Evolutionary conservation across 495 filamentous ascomycete genomes (phyloP).

Genomic region (Hypoxylon rickii): DNA sequence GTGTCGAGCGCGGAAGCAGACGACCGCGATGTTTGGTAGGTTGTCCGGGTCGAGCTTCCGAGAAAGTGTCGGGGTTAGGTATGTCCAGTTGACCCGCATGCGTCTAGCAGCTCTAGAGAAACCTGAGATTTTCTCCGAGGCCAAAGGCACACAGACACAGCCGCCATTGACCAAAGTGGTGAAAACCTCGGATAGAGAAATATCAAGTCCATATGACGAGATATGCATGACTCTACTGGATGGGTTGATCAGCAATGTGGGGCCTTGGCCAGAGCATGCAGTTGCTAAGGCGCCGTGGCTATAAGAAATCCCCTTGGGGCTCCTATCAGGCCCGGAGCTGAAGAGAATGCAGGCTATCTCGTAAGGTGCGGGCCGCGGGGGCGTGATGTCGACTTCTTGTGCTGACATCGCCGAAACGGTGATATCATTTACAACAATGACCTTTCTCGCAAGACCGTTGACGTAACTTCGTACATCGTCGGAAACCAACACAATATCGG

Average conservation of each 20-base stretch:
- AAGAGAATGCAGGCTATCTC: conserved; percentile 53
- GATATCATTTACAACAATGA: conserved; percentile 42
- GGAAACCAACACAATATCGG: conserved; percentile 46
- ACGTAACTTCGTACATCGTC: conserved; percentile 35
- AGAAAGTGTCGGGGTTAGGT: conserved; percentile 52
- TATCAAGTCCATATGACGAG: conserved; percentile 71
- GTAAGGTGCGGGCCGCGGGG: conserved; percentile 31
- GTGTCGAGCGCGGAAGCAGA: conserved; percentile 51
- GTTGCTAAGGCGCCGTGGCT: conserved; percentile 52
- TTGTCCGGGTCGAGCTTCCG: conserved; percentile 46
- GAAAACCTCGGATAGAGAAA: conserved; percentile 67
- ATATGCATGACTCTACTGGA: conserved; percentile 66
- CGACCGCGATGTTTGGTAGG: conserved; percentile 45
- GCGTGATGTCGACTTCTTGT: conserved; percentile 34
- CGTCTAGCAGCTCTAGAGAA: conserved; percentile 47
- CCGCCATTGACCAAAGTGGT: conserved; percentile 62
- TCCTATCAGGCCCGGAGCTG: conserved; percentile 37
- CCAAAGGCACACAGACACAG: conserved; percentile 55
- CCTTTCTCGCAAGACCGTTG: conserved; percentile 40
- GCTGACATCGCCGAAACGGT: conserved; percentile 41
- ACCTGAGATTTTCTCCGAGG: conserved; percentile 42
- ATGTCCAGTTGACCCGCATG: conserved; percentile 55
- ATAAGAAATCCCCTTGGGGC: conserved; percentile 47
- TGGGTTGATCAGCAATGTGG: conserved; percentile 51
- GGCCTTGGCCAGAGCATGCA: conserved; percentile 52